These are phyloP conservation scores for Psilocybe azurescens DNA, from an alignment of 768 basidiomycete genomes.

Conservation along the genomic window DNA sequence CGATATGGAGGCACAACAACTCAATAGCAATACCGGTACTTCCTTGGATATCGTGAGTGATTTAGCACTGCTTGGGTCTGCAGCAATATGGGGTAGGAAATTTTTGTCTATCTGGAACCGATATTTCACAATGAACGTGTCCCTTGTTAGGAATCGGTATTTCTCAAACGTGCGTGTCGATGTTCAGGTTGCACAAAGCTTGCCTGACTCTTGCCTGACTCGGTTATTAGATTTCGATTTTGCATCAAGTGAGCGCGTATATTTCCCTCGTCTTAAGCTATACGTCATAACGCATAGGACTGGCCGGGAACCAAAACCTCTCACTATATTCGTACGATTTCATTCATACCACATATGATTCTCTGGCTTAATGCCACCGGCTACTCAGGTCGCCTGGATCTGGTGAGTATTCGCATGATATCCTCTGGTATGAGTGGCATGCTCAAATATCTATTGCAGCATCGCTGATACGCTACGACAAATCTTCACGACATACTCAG, in stretches of 20 bases:
- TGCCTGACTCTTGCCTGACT: neutral
- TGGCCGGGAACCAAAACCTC: neutral
- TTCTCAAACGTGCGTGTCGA: constrained; percentile 9
- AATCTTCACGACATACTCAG: constrained; percentile 11
- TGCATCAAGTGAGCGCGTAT: neutral
- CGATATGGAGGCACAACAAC: neutral
- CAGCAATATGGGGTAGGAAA: constrained; percentile 11
- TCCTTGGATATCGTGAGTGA: neutral
- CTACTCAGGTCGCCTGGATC: constrained; percentile 3
- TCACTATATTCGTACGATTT: neutral
- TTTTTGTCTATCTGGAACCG: too few species aligned
- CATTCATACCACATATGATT: neutral
- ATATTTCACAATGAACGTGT: neutral
- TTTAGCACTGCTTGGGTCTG: neutral
- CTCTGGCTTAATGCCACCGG: neutral
- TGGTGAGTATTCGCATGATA: neutral
- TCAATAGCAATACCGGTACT: neutral
- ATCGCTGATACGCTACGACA: constrained; percentile 9
- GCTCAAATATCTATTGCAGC: neutral
- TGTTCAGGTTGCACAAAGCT: neutral
- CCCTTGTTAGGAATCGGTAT: constrained; percentile 7
- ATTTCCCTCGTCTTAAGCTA: neutral
- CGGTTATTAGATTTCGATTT: constrained; percentile 3
- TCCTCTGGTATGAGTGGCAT: neutral
- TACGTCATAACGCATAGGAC: neutral